Conservation (phyloP, 805 yeast genomes). For the Candida qinlingensis region DNA sequence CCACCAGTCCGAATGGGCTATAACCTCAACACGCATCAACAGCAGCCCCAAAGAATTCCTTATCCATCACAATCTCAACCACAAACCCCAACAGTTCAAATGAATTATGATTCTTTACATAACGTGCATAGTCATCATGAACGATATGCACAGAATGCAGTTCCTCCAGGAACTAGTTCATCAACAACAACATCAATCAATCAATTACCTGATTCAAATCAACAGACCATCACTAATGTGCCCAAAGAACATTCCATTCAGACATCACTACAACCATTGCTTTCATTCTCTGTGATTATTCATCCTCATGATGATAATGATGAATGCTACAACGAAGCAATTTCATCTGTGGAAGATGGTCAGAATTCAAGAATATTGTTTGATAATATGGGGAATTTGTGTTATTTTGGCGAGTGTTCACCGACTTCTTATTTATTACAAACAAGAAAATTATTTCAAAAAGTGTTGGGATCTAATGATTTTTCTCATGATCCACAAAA, state of each 20-base stretch:
- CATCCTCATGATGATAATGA: slow-evolving; percentile 11
- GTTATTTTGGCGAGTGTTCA: slow-evolving; percentile 39
- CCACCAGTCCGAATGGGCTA: neutral
- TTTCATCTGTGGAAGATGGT: slow-evolving; percentile 9
- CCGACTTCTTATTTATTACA: slow-evolving; percentile 37
- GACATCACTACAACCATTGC: slow-evolving; percentile 17
- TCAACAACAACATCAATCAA: neutral
- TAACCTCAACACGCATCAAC: slow-evolving; percentile 1
- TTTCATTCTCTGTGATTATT: slow-evolving; percentile 16
- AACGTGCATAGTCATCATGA: no score
- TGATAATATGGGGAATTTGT: slow-evolving; percentile 31
- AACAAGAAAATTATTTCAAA: slow-evolving; percentile 32
- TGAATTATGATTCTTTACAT: no score
- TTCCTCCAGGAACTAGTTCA: no score
- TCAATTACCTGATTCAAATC: neutral
- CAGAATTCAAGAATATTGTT: slow-evolving; percentile 27
- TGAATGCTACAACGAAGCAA: slow-evolving; percentile 12
- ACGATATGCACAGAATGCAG: no score
- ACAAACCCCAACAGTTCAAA: no score
- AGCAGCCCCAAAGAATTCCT: neutral
- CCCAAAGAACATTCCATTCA: slow-evolving; percentile 5
- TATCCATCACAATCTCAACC: neutral
- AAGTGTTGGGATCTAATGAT: slow-evolving; percentile 27
- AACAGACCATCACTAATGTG: neutral
- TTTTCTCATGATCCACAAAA: slow-evolving; percentile 36